Percentiles rank a stretch among this genome's conserved stretches.
These are phyloP conservation scores for Flaveria brownii DNA, from an alignment of 129 eudicot species.

Conservation along the genomic window DNA sequence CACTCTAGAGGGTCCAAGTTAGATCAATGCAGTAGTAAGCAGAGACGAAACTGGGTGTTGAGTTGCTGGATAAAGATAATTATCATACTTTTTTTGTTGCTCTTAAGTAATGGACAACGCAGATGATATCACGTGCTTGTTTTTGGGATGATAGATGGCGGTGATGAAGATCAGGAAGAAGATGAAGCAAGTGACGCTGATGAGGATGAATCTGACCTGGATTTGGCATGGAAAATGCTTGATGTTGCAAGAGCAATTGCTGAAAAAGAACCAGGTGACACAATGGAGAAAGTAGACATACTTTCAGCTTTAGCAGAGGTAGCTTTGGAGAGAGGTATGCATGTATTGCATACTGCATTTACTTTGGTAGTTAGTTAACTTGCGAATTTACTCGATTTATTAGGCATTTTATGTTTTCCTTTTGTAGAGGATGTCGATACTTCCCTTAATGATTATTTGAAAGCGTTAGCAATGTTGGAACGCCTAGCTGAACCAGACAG, in stretches of 20 bases:
- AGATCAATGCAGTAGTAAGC: constrained; percentile 6
- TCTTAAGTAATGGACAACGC: not conserved
- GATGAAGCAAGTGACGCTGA: constrained; percentile 74
- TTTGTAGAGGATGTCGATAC: constrained; percentile 90
- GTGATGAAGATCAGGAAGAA: constrained; percentile 56
- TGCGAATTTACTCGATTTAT: not conserved
- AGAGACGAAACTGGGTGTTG: not conserved
- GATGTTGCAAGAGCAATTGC: constrained; percentile 95
- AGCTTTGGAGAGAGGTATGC: constrained; percentile 86
- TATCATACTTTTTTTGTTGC: not conserved
- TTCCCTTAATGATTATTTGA: constrained; percentile 81
- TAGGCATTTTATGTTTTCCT: constrained; percentile 22
- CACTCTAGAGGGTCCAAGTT: constrained; percentile 3
- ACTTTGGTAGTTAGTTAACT: not conserved
- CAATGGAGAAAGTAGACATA: constrained; percentile 86
- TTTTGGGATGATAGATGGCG: constrained; percentile 37
- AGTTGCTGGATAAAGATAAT: not conserved
- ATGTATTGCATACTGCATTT: not conserved
- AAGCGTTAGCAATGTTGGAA: constrained; percentile 86
- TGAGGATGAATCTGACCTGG: constrained; percentile 95
- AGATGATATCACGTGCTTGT: not conserved
- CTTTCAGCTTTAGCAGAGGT: constrained; percentile 85
- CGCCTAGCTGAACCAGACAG: constrained; percentile 90
- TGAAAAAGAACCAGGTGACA: constrained; percentile 76
- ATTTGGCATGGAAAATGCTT: constrained; percentile 98